These are phyloP conservation scores for Saururus chinensis DNA, from an alignment of 164 flowering plant species.

Conservation along the genomic window DNA sequence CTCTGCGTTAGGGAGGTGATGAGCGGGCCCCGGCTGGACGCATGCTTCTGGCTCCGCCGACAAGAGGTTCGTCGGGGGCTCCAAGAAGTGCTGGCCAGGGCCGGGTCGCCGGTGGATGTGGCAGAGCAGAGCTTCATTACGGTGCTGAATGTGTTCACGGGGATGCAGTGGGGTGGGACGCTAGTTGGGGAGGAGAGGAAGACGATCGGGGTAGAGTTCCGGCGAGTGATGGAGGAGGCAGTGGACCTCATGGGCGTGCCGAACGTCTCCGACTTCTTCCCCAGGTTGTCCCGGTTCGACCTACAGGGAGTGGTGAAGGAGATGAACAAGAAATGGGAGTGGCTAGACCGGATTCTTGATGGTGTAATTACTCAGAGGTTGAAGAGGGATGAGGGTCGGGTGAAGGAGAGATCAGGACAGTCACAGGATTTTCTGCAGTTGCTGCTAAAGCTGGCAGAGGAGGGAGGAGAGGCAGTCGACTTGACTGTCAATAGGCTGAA, in stretches of 20 bases:
- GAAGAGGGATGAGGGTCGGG: background rate
- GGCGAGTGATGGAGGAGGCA: background rate
- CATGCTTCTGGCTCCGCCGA: too few relatives aligned
- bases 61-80: too few relatives aligned
- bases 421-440: constrained; percentile 25
- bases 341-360: constrained; percentile 11
- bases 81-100: background rate
- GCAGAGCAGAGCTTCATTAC: constrained; percentile 36
- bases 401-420: background rate
- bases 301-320: constrained; percentile 16
- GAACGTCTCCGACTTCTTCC: constrained; percentile 26
- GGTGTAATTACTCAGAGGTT: constrained; percentile 13
- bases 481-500: constrained; percentile 24
- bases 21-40: too few relatives aligned
- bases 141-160: constrained; percentile 24
- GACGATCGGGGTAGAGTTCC: constrained; percentile 4
- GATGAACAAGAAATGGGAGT: background rate
- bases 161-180: constrained; percentile 45
- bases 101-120: constrained; percentile 23
- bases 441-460: constrained; percentile 25
- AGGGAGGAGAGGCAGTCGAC: constrained; percentile 23
- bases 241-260: constrained; percentile 5
- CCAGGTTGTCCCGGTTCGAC: constrained; percentile 20
- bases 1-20: too few relatives aligned
- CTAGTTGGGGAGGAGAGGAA: constrained; percentile 18